A percentile compares a stretch with the other conserved stretches of the same genome.
Evolutionary conservation across 1,139 yeast species (phyloP).

Genomic region (Yarrowia galli): DNA sequence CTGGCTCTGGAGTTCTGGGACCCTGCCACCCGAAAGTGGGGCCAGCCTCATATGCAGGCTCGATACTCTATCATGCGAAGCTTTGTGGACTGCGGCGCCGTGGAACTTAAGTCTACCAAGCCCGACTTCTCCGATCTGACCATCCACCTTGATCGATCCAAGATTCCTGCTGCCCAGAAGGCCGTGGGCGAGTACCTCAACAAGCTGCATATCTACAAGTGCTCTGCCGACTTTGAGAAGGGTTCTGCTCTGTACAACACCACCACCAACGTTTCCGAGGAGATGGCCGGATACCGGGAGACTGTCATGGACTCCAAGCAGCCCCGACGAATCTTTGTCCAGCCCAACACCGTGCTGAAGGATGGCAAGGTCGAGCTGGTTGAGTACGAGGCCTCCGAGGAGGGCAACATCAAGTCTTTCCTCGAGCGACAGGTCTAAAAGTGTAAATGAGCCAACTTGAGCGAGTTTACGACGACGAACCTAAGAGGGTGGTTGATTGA

Average conservation of each 20-base stretch:
- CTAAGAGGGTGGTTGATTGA: background rate
- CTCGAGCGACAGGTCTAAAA: slow-evolving; percentile 62
- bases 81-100: slow-evolving; percentile 71
- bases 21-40: slow-evolving; percentile 82
- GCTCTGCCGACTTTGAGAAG: slow-evolving; percentile 70
- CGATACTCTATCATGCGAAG: slow-evolving; percentile 83
- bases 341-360: slow-evolving; percentile 68
- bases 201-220: slow-evolving; percentile 77
- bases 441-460: background rate
- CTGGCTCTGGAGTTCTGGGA: slow-evolving; percentile 86
- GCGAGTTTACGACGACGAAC: background rate
- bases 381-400: slow-evolving; percentile 77
- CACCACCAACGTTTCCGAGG: slow-evolving; percentile 70
- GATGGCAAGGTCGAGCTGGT: slow-evolving; percentile 60
- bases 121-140: slow-evolving; percentile 64
- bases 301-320: slow-evolving; percentile 72
- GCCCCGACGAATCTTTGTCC: slow-evolving; percentile 85
- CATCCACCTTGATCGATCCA: slow-evolving; percentile 63
- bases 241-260: slow-evolving; percentile 71
- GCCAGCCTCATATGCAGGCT: slow-evolving; percentile 96
- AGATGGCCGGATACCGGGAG: slow-evolving; percentile 69
- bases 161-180: slow-evolving; percentile 73
- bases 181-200: slow-evolving; percentile 75
- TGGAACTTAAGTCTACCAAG: slow-evolving; percentile 59
- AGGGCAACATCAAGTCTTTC: slow-evolving; percentile 81